phyloP scores from a whole-genome alignment of 2,329 filamentous ascomycete genomes.

The Cladophialophora psammophila region DNA sequence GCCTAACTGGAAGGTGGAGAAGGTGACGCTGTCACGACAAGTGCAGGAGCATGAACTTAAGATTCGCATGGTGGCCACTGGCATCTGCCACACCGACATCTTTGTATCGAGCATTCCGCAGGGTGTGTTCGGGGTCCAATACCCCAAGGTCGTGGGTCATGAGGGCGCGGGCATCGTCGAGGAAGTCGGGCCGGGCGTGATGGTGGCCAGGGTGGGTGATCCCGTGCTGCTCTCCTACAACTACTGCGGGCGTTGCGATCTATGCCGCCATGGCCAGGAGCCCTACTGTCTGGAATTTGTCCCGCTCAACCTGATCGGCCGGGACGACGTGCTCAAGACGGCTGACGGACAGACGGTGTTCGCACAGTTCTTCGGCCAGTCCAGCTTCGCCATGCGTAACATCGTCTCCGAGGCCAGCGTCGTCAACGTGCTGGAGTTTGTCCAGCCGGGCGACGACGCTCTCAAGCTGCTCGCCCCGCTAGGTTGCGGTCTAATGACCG shows the following conservation, averaged over 20 bases:
- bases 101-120: constrained; percentile 52
- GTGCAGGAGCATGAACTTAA: constrained; percentile 54
- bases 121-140: constrained; percentile 48
- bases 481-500: constrained; percentile 48
- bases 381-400: constrained; percentile 44
- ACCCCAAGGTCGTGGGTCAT: constrained; percentile 61
- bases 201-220: constrained; percentile 53
- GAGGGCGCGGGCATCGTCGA: constrained; percentile 63
- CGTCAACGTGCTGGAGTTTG: constrained; percentile 38
- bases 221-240: constrained; percentile 59
- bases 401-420: constrained; percentile 44
- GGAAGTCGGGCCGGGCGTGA: constrained; percentile 52
- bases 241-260: constrained; percentile 55
- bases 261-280: constrained; percentile 54
- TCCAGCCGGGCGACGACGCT: constrained; percentile 31
- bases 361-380: constrained; percentile 50
- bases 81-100: constrained; percentile 64
- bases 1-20: constrained; percentile 28
- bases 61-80: constrained; percentile 61
- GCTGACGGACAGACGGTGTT: constrained; percentile 43
- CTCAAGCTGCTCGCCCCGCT: constrained; percentile 43
- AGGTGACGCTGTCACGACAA: constrained; percentile 5
- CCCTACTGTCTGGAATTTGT: constrained; percentile 60
- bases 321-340: constrained; percentile 18
- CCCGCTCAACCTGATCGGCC: constrained; percentile 53